phyloP scores from a whole-genome alignment of 352 stramenopile species.

The Globisporangium viniferum region DNA sequence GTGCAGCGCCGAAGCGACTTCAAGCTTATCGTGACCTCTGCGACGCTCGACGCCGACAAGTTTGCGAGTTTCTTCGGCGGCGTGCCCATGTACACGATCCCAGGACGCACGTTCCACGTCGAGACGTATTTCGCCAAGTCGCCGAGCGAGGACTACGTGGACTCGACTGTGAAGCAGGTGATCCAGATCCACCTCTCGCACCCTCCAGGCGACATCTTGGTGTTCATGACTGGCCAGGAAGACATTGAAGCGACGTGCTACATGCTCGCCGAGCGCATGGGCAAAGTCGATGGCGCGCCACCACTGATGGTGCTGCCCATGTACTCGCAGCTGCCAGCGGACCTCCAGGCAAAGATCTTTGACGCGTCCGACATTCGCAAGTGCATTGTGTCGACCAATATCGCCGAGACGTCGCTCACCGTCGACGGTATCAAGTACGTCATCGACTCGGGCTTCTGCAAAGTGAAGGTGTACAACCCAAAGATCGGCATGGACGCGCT shows the following conservation, averaged over 20 bases:
- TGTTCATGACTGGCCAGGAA: constrained; percentile 99
- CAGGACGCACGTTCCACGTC: constrained; percentile 83
- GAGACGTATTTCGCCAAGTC: constrained; percentile 91
- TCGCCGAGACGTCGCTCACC: constrained; percentile 95
- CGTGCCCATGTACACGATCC: constrained; percentile 97
- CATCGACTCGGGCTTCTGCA: constrained; percentile 97
- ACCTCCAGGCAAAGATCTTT: constrained; percentile 98
- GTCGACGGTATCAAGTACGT: constrained; percentile 98
- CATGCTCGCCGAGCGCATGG: constrained; percentile 95
- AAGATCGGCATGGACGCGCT: constrained; percentile 99
- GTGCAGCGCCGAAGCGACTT: constrained; percentile 88
- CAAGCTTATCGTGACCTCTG: constrained; percentile 92
- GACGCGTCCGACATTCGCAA: constrained; percentile 94
- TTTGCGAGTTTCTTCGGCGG: constrained; percentile 97
- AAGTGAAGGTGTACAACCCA: constrained; percentile 99
- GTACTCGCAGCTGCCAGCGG: constrained; percentile 97
- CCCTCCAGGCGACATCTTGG: constrained; percentile 96
- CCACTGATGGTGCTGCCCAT: constrained; percentile 98
- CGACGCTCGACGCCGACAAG: constrained; percentile 97
- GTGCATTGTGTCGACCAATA: constrained; percentile 98
- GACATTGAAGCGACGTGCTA: constrained; percentile 97
- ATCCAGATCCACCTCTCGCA: constrained; percentile 98
- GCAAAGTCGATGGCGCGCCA: constrained; percentile 88
- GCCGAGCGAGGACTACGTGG: constrained; percentile 96
- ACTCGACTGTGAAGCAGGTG: constrained; percentile 97